Evolutionary conservation across 1,284 basidiomycete species (phyloP), one percentile per base, ranked within the genome.

Genomic region (Coniferiporia weirii): DNA sequence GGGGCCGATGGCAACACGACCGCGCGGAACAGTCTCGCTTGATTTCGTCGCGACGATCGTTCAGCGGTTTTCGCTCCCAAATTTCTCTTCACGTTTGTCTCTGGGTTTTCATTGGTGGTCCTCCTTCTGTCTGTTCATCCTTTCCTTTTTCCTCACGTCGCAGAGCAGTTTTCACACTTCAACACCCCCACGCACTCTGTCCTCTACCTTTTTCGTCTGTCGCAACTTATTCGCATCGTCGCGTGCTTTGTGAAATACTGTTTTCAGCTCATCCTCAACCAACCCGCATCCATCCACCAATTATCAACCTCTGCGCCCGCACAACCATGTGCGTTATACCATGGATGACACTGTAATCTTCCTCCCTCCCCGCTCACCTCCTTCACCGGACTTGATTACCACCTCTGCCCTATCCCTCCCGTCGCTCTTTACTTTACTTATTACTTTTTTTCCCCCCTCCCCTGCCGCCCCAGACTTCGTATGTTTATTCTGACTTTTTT

Each of bases 1-100:
- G 56, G 20, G 9, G 57, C 35, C 13, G 57, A 54, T 35, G 48
- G n/a, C n/a, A n/a, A 46, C 46, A 51, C 52, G 20, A 54, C 52
- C 38, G 52, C 57, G 22, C 36, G 59, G 53, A 46, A 55, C 43
- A 60, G 59, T 46, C 46, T 22, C 7, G 59, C 36, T 38, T 60
- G 54, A 60, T 50, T 22, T 35, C 19, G 46, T n/a, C n/a, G 7
- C 17, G 22, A 7, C 20, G 6, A 9, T 43, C 27, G 43, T 54
- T 17, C 19, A 34, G 13, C 38, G n/a, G n/a, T 49, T 17, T 15
- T 35, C 20, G n/a, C 49, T 50, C 22, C 27, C 27, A 27, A 9
- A 6, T 8, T 52, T 35, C n/a, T 45, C 20, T 51, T 50, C 34
- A 15, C 13, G 36, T 50, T 57, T 57, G 27, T 51, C 12, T 51